Base-by-base conservation (phyloP, 768 basidiomycete species). In the Lyophyllum atratum region DNA sequence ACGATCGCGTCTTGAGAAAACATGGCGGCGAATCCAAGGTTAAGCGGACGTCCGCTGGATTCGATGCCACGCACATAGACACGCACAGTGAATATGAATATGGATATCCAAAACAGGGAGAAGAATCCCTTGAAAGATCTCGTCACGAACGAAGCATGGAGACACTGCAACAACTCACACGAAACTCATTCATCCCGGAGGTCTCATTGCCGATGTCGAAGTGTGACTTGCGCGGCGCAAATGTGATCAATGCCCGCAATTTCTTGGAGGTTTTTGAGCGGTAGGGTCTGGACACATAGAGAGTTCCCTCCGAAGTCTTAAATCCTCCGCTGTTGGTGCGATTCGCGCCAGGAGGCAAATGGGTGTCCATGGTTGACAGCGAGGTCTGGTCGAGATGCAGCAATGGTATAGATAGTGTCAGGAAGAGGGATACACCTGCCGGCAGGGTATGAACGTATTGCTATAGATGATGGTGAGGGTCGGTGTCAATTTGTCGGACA, bases 91-190 rank as follows among this genome's bases (percentile, higher is more conserved):
- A 93, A 86, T 49, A 96, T 81, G 64, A 92, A 94, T 61, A 95
- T 84, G 21, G 88, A 88, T 54, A 92, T 85, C 87, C 97, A 98
- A 75, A 98, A 98, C 49, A 98, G 81, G 3, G 90, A 85, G 72
- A 94, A 98, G 77, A 98, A 98, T 1, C 96, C 96, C 88, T 91
- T 64, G 14, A 45, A 54, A 12, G 22, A 34, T n/a, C 25, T n/a
- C 25, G 57, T 21, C 57, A 52, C 43, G 59, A 21, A n/a, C 22
- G 1, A 53, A 2, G 12, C 37, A 56, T 50, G 44, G 26, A 47
- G 43, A 43, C 26, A 34, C 17, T 34, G 24, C 47, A 17, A 39
- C 26, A 19, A 73, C 79, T 43, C 69, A 89, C 89, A 59, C 95
- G 83, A 71, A 97, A 97, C 70, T 94, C 89, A 71, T 98, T 96